Conservation (phyloP, 2,329 filamentous ascomycete species). For the Chrysoporthe cubensis region DNA sequence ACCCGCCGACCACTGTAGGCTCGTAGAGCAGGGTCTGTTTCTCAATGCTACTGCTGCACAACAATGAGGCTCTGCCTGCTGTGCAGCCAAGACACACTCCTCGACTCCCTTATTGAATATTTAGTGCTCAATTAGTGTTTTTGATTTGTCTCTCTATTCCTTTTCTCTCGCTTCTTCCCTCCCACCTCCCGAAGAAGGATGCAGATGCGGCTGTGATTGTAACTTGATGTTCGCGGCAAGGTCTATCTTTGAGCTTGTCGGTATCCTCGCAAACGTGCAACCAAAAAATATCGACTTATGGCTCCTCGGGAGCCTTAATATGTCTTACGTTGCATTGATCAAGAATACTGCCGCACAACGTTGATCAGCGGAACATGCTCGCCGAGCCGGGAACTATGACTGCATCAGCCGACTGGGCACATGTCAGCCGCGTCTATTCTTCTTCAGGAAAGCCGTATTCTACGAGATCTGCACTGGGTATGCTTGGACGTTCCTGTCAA, state of each 20-base stretch:
- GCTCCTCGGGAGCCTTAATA: too few species aligned
- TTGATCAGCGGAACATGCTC: slow-evolving; percentile 22
- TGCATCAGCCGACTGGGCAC: slow-evolving; percentile 6
- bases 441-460: slow-evolving; percentile 4
- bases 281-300: not conserved
- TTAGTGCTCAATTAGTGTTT: too few species aligned
- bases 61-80: not conserved
- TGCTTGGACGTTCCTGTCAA: slow-evolving; percentile 11
- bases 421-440: slow-evolving; percentile 14
- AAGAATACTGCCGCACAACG: not conserved
- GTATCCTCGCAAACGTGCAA: too few species aligned
- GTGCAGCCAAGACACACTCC: not conserved
- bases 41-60: not conserved
- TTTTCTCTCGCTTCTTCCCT: too few species aligned
- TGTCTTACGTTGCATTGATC: too few species aligned
- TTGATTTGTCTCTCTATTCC: too few species aligned
- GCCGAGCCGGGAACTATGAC: slow-evolving; percentile 14
- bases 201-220: too few species aligned
- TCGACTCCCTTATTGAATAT: too few species aligned
- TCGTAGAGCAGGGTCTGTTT: too few species aligned
- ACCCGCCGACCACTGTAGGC: too few species aligned
- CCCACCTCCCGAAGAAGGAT: too few species aligned
- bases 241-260: too few species aligned
- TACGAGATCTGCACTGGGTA: slow-evolving; percentile 5
- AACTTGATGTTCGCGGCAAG: not conserved